Percentiles rank a stretch among this genome's conserved stretches.
Conservation (phyloP, 2,329 filamentous ascomycete species). For the Elsinoe arachidis region DNA sequence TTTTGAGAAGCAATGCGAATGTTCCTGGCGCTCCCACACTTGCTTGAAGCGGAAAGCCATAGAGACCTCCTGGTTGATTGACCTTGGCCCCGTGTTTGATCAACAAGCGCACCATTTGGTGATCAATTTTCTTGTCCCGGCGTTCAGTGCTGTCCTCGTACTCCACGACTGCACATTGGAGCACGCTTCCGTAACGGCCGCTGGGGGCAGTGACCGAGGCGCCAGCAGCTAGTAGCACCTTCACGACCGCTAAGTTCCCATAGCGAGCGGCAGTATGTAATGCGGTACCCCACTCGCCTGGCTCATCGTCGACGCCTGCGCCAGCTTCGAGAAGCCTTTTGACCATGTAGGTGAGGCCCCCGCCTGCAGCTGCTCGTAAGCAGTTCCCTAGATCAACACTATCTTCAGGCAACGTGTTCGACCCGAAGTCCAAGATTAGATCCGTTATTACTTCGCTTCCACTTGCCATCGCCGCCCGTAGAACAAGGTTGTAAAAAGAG, state of each 20-base stretch:
- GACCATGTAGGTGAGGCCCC: slow-evolving; percentile 10
- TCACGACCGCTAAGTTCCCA: not conserved
- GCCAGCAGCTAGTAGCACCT: slow-evolving; percentile 16
- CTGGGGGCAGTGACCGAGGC: slow-evolving; percentile 18
- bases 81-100: slow-evolving; percentile 22
- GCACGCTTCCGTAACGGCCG: slow-evolving; percentile 1
- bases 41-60: slow-evolving; percentile 19
- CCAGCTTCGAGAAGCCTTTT: not conserved
- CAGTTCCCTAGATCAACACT: slow-evolving; percentile 17
- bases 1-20: slow-evolving; percentile 16
- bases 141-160: slow-evolving; percentile 15
- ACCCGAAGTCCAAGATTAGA: slow-evolving; percentile 14
- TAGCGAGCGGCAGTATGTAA: not conserved
- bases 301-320: not conserved
- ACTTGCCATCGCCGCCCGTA: slow-evolving; percentile 17
- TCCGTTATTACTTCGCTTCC: slow-evolving; percentile 18
- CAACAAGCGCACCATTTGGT: too few species aligned
- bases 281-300: not conserved
- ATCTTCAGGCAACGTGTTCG: slow-evolving; percentile 13
- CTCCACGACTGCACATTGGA: slow-evolving; percentile 20
- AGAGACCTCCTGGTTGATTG: slow-evolving; percentile 12
- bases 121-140: not conserved
- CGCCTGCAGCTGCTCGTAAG: slow-evolving; percentile 18
- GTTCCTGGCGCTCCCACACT: not conserved
- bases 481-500: slow-evolving; percentile 17